phyloP scores from a whole-genome alignment of 1,284 basidiomycete species.

The Boletus mariae region DNA sequence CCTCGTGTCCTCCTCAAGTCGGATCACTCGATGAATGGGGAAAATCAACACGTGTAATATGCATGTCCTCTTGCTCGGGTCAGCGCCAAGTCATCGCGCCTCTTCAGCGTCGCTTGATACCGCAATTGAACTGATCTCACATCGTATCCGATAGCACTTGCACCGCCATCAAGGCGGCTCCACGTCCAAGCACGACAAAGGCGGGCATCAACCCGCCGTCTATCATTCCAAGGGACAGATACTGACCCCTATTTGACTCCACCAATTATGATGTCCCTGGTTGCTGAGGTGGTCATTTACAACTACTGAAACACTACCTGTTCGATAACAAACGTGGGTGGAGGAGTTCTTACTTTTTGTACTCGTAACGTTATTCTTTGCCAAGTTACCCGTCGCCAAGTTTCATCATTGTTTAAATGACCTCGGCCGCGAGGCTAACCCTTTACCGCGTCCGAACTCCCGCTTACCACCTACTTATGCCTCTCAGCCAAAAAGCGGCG shows the following conservation, averaged over 20 bases:
- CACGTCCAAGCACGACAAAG: neutral
- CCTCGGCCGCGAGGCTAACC: constrained; percentile 1
- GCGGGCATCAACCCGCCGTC: neutral
- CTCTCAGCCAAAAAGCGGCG: neutral
- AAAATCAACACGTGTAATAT: constrained; percentile 23
- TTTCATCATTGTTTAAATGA: constrained; percentile 1
- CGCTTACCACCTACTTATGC: neutral
- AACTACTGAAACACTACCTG: neutral
- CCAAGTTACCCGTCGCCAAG: neutral
- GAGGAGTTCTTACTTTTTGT: neutral
- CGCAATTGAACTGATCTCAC: neutral
- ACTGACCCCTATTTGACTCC: neutral
- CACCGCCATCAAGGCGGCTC: constrained; percentile 1
- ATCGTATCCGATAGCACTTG: constrained; percentile 2
- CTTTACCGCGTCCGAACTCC: neutral
- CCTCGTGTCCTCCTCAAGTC: constrained; percentile 17
- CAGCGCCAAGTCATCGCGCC: neutral
- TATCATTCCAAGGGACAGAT: neutral
- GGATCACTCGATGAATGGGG: constrained; percentile 22
- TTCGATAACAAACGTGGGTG: neutral
- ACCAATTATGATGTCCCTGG: neutral
- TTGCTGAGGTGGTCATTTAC: neutral
- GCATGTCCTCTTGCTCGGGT: constrained; percentile 21
- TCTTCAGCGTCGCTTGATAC: neutral
- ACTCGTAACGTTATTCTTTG: neutral